phyloP scores from a whole-genome alignment of 495 filamentous ascomycete genomes.

The Neurospora africana region DNA sequence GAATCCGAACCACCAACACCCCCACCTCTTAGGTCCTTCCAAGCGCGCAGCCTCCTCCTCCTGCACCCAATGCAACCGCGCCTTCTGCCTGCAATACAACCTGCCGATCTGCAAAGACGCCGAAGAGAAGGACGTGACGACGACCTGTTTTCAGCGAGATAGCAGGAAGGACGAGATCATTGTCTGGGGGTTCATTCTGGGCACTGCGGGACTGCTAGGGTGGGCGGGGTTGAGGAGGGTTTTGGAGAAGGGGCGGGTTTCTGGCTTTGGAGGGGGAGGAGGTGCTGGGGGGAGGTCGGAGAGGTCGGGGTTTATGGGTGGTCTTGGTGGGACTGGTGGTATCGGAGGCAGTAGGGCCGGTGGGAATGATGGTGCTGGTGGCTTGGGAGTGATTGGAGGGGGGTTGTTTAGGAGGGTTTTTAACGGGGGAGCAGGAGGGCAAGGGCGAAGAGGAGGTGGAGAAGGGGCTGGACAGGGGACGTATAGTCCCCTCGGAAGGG shows the following conservation, averaged over 20 bases:
- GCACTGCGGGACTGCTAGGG: conserved; percentile 68
- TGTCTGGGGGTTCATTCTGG: conserved; percentile 83
- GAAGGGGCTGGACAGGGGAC: not conserved
- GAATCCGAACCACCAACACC: not conserved
- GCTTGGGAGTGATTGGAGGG: not conserved
- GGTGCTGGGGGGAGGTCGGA: not conserved
- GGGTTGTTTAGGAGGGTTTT: not conserved
- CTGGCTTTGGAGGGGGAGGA: not conserved
- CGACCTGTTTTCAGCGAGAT: conserved; percentile 89
- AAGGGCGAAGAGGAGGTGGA: not conserved
- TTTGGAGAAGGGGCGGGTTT: conserved; percentile 42
- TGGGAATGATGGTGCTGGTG: not conserved
- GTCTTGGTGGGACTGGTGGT: not conserved
- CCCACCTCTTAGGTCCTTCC: not conserved
- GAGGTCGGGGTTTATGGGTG: not conserved
- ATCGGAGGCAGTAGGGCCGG: not conserved
- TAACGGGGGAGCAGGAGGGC: not conserved
- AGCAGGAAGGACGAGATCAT: conserved; percentile 82
- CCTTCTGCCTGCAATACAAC: conserved; percentile 78
- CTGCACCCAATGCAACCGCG: conserved; percentile 82
- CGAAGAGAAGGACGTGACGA: conserved; percentile 77
- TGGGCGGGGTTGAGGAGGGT: conserved; percentile 59
- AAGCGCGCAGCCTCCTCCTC: conserved; percentile 23
- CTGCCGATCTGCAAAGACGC: conserved; percentile 77
- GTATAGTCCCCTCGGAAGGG: conserved; percentile 14